Conservation (phyloP, 768 basidiomycete species). For the Xerocomus brunneocitrinus region DNA sequence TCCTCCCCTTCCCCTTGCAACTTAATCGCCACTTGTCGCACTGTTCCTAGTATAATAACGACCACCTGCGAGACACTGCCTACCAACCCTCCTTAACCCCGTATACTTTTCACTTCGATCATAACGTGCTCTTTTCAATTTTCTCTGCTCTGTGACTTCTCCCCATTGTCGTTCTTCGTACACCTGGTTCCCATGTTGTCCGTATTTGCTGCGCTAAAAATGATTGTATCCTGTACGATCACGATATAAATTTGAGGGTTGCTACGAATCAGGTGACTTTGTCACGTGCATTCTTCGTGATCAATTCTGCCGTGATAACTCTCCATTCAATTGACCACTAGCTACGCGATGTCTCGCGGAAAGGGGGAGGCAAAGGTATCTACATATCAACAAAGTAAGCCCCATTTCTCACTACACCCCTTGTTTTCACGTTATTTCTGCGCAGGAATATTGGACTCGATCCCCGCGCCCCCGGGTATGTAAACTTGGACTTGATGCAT, state of each 20-base stretch:
- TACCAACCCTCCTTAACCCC: slow-evolving; percentile 16
- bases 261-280: slow-evolving; percentile 11
- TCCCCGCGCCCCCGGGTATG: slow-evolving; percentile 35
- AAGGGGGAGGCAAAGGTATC: slow-evolving; percentile 11
- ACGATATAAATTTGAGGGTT: not conserved
- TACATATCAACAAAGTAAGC: slow-evolving; percentile 21
- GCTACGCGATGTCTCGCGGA: slow-evolving; percentile 17
- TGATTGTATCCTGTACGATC: slow-evolving; percentile 31
- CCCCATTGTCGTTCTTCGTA: slow-evolving; percentile 11
- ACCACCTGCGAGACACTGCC: slow-evolving; percentile 26
- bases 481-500: not conserved
- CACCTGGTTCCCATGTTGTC: slow-evolving; percentile 27
- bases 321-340: not conserved
- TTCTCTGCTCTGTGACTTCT: slow-evolving; percentile 25
- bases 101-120: slow-evolving; percentile 6
- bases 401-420: not conserved
- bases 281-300: slow-evolving; percentile 9
- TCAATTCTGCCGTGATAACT: not conserved
- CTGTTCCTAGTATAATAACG: slow-evolving; percentile 20
- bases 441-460: slow-evolving; percentile 25
- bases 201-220: slow-evolving; percentile 26
- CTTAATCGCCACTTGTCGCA: slow-evolving; percentile 17
- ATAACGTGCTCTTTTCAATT: slow-evolving; percentile 21
- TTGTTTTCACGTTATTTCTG: not conserved
- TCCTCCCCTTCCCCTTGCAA: slow-evolving; percentile 2